A percentile compares a stretch with the other conserved stretches of the same genome.
phyloP scores from a whole-genome alignment of 495 filamentous ascomycete genomes.

The Clavariopsis aquatica region DNA sequence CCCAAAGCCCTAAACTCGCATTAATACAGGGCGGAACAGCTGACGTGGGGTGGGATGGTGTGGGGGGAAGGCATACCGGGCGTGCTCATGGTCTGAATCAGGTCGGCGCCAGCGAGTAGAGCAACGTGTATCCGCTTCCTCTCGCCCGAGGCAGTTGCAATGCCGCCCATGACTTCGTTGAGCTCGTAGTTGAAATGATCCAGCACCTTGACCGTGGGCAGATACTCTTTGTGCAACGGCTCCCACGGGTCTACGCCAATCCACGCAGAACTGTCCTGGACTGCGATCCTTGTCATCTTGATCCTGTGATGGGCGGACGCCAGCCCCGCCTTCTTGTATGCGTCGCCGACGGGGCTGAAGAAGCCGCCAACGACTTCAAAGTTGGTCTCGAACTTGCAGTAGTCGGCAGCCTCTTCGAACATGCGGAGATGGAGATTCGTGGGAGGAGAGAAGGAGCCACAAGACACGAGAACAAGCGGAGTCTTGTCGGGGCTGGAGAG shows the following conservation, averaged over 20 bases:
- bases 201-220: slow-evolving; percentile 83
- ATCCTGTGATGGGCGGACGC: slow-evolving; percentile 71
- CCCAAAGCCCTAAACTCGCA: slow-evolving; percentile 64
- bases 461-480: slow-evolving; percentile 81
- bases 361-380: slow-evolving; percentile 87
- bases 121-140: slow-evolving; percentile 62
- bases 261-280: slow-evolving; percentile 47
- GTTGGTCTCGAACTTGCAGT: slow-evolving; percentile 74
- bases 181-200: slow-evolving; percentile 90
- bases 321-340: slow-evolving; percentile 88
- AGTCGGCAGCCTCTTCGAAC: slow-evolving; percentile 90
- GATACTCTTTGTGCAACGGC: slow-evolving; percentile 72
- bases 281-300: slow-evolving; percentile 73
- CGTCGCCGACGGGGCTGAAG: slow-evolving; percentile 76
- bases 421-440: slow-evolving; percentile 88
- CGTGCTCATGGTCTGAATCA: slow-evolving; percentile 83
- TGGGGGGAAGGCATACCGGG: slow-evolving; percentile 45
- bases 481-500: slow-evolving; percentile 68
- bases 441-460: slow-evolving; percentile 87
- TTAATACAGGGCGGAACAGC: neutral
- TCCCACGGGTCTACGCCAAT: slow-evolving; percentile 72
- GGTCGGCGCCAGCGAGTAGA: slow-evolving; percentile 77
- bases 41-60: too few species aligned
- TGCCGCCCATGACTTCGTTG: slow-evolving; percentile 73
- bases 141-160: slow-evolving; percentile 64